Percentiles rank a stretch among this genome's conserved stretches.
Evolutionary conservation across 176 grass and related monocot genomes (phyloP).

Genomic region (Carex myosuroides): DNA sequence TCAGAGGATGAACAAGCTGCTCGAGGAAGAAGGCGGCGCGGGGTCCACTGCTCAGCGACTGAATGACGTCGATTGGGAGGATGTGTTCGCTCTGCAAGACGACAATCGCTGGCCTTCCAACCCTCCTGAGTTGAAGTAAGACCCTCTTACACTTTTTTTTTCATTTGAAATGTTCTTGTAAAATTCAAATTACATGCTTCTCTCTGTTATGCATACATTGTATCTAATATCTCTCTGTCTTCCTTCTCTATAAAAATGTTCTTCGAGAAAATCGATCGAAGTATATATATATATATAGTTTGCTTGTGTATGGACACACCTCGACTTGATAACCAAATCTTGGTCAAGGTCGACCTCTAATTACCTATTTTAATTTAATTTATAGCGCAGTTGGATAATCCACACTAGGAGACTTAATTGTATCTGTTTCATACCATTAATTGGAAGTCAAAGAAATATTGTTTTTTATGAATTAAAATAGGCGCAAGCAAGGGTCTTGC

Average conservation of each 20-base stretch:
- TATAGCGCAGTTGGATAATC: background rate
- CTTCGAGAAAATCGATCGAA: background rate
- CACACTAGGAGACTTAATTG: background rate
- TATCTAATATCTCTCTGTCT: background rate
- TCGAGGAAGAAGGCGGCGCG: conserved; percentile 26
- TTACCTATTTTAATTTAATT: background rate
- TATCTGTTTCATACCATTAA: background rate
- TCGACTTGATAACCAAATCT: background rate
- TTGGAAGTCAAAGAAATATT: background rate
- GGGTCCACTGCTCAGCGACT: conserved; percentile 13
- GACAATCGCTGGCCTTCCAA: conserved; percentile 69
- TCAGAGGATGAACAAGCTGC: conserved; percentile 25
- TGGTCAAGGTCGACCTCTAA: background rate
- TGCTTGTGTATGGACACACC: background rate
- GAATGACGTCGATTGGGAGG: conserved; percentile 67
- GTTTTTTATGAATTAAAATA: conserved; percentile 1
- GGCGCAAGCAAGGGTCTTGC: background rate
- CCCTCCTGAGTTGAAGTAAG: conserved; percentile 70
- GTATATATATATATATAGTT: too few species aligned
- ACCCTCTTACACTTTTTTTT: too few species aligned
- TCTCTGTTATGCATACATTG: too few species aligned
- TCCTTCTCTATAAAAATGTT: background rate
- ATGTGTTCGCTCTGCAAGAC: conserved; percentile 62
- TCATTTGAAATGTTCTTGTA: background rate
- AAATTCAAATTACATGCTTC: too few species aligned